Percentiles rank a stretch among this genome's conserved stretches.
These are phyloP conservation scores for Nigrograna mackinnonii DNA, from an alignment of 2,329 filamentous ascomycete genomes.

Conservation along the genomic window DNA sequence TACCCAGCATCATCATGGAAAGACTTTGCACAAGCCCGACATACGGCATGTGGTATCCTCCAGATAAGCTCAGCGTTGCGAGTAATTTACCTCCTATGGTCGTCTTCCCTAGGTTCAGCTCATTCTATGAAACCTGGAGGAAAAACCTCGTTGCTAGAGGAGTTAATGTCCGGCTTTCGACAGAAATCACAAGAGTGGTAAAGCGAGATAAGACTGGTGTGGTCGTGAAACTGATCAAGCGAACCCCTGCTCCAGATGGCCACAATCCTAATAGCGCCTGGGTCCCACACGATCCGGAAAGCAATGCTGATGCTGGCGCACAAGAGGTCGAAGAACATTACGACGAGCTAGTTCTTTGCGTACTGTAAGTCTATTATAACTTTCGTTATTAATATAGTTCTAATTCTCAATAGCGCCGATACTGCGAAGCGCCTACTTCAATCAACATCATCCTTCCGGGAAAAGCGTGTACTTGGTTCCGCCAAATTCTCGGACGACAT, in stretches of 20 bases:
- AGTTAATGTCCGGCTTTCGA: conserved; percentile 60
- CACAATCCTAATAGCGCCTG: conserved; percentile 52
- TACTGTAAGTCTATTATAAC: conserved; percentile 45
- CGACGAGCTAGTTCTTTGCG: conserved; percentile 69
- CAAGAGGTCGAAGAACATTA: conserved; percentile 55
- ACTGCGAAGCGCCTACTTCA: conserved; percentile 63
- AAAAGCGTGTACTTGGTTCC: conserved; percentile 70
- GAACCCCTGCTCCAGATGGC: conserved; percentile 45
- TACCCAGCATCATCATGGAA: conserved; percentile 68
- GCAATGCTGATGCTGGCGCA: conserved; percentile 45
- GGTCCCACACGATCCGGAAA: conserved; percentile 40
- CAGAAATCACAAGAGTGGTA: conserved; percentile 58
- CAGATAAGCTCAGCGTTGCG: conserved; percentile 51
- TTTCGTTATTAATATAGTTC: neutral
- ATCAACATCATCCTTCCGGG: conserved; percentile 61
- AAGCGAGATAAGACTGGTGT: conserved; percentile 58
- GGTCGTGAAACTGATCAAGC: conserved; percentile 50
- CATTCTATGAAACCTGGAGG: conserved; percentile 65
- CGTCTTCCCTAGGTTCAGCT: conserved; percentile 64
- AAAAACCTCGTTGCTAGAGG: conserved; percentile 58
- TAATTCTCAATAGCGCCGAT: conserved; percentile 45
- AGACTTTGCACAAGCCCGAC: conserved; percentile 56
- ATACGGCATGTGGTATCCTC: conserved; percentile 63
- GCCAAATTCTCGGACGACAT: conserved; percentile 73
- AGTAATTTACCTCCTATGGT: conserved; percentile 61